Conservation (phyloP, 257 asterid genomes). For the Nicotiana noctiflora region DNA sequence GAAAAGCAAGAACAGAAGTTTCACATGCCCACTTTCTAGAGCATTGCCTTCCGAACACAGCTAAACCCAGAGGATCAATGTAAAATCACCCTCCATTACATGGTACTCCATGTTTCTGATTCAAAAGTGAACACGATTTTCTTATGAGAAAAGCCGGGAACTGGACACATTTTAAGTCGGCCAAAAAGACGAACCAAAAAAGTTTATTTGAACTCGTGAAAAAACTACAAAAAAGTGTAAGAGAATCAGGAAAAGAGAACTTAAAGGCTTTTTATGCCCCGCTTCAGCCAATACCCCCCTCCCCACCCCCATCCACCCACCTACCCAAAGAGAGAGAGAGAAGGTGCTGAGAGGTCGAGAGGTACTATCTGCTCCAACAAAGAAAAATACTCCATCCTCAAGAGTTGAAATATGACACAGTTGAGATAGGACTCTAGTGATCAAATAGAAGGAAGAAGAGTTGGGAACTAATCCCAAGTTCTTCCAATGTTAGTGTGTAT, state of each 20-base stretch:
- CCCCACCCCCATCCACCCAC: no score
- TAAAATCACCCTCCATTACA: slow-evolving; percentile 3
- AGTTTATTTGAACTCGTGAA: neutral
- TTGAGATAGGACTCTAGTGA: neutral
- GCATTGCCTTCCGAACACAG: neutral
- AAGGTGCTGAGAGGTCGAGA: neutral
- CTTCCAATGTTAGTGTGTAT: neutral
- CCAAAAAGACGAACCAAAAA: neutral
- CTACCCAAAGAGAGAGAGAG: no score
- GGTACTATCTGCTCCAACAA: neutral
- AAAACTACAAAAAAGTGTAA: neutral
- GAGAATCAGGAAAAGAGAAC: neutral
- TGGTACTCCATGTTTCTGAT: neutral
- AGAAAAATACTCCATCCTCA: neutral
- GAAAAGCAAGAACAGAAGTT: neutral
- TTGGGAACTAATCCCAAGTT: neutral
- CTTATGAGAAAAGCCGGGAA: no score
- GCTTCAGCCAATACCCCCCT: no score
- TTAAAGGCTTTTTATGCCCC: neutral
- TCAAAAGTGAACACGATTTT: neutral
- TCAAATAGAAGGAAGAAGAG: neutral
- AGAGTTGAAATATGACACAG: neutral
- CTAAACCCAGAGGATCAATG: neutral
- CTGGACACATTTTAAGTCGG: neutral
- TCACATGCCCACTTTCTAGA: neutral